Percentiles rank a stretch among this genome's conserved stretches.
Evolutionary conservation across 2,329 filamentous ascomycete genomes (phyloP).

Genomic region (Basipetospora chlamydospora): DNA sequence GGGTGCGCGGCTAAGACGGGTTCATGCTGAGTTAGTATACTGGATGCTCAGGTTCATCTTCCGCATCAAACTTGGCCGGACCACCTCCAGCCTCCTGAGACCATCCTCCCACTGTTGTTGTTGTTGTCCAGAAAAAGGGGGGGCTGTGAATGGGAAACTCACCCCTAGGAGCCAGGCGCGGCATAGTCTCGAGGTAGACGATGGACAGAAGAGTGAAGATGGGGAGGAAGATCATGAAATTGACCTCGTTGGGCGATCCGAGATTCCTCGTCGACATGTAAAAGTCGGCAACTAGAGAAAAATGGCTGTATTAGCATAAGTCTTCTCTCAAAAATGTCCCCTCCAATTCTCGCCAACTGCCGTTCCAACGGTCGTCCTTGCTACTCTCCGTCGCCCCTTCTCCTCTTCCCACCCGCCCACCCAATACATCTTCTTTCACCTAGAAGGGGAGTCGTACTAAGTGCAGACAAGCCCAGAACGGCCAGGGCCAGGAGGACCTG

Average conservation of each 20-base stretch:
- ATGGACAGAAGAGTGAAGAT: conserved; percentile 40
- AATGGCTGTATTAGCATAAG: conserved; percentile 7
- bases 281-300: conserved; percentile 40
- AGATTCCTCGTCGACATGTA: conserved; percentile 40
- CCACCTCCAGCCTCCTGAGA: too few relatives aligned
- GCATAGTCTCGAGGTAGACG: conserved; percentile 34
- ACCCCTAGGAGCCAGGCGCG: conserved; percentile 29
- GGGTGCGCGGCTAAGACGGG: conserved; percentile 34
- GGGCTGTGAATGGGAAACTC: conserved; percentile 8
- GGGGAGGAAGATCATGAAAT: conserved; percentile 41
- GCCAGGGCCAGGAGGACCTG: conserved; percentile 21
- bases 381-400: background rate
- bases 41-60: too few relatives aligned
- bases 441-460: conserved; percentile 25
- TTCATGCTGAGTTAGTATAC: too few relatives aligned
- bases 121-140: background rate
- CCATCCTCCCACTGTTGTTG: too few relatives aligned
- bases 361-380: background rate
- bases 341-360: background rate
- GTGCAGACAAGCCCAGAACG: conserved; percentile 32
- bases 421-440: background rate
- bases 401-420: background rate
- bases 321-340: too few relatives aligned
- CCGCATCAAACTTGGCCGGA: too few relatives aligned
- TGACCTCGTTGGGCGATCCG: conserved; percentile 38